Evolutionary conservation across 2,329 filamentous ascomycete species (phyloP), one percentile per base, ranked within the genome.

Genomic region (Juglanconis sp.): DNA sequence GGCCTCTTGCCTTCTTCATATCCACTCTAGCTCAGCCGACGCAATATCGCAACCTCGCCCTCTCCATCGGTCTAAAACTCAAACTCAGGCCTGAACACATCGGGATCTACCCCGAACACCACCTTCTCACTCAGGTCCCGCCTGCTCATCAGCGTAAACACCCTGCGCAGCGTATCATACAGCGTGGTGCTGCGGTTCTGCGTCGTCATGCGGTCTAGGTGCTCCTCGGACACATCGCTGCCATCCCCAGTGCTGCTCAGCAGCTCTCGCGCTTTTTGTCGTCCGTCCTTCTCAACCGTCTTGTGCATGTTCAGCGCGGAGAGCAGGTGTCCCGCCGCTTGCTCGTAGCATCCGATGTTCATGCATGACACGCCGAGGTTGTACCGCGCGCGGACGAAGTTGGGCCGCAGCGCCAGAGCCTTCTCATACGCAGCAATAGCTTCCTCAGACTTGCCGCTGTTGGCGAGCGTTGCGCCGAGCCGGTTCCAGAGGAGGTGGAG

Each of bases 181-280:
- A 99, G 79, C 69, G 97, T 99, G 53, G 93, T 97, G 79, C 92
- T 96, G 72, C 96, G 88, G 76, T 99, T 99, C 79, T 98, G 94
- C 55, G 89, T 89, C 57, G 96, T 89, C 87, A 96, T 92, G 63
- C 89, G 84, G 70, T 96, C 91, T 24, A 97, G 81, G 66, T 91
- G 87, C 59, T 85, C 86, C 68, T 97, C 92, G 31, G 72, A 73
- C 9, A 77, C 77, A 10, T 72, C 73, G 10, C 73, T 77, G 9
- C 73, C 79, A 42, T 77, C 78, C 13, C 72, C 73, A 5, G 69
- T 69, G 10, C 77, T 83, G 56, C 87, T 89, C 1, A 96, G 82
- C 13, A 96, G 87, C 76, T 97, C 91, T 57, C 90, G 82, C 3
- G 92, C 94, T 74, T 90, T 88, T 71, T 91, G 89, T 60, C 91